Evolutionary conservation across 208 protist genomes (phyloP).

Genomic region (Leishmania tarentolae): DNA sequence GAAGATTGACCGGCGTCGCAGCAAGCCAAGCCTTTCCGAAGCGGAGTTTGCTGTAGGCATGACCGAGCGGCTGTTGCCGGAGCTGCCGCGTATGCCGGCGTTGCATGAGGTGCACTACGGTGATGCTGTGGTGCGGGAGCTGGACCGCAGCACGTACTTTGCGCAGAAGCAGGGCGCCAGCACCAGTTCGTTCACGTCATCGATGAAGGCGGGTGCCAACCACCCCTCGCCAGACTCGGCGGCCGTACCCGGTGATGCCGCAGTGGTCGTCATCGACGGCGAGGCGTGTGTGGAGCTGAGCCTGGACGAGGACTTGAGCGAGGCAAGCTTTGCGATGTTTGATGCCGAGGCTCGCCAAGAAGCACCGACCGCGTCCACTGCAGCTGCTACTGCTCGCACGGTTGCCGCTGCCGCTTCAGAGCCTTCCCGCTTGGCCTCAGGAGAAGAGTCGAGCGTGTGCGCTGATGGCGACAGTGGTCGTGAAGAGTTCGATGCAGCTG

Average conservation of each 20-base stretch:
- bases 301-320: slow-evolving; percentile 21
- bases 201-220: neutral
- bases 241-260: neutral
- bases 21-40: slow-evolving; percentile 63
- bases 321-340: slow-evolving; percentile 19
- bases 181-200: neutral
- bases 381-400: neutral
- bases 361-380: neutral
- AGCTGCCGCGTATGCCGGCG: slow-evolving; percentile 66
- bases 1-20: slow-evolving; percentile 74
- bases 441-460: no score
- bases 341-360: slow-evolving; percentile 20
- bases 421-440: neutral
- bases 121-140: slow-evolving; percentile 74
- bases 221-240: neutral
- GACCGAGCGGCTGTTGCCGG: slow-evolving; percentile 79
- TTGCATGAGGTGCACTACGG: slow-evolving; percentile 88
- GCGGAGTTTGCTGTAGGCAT: slow-evolving; percentile 76
- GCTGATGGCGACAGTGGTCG: neutral
- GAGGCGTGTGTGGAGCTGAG: slow-evolving; percentile 20
- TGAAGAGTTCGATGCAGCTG: neutral
- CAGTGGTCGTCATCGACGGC: slow-evolving; percentile 17
- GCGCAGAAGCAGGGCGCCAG: neutral
- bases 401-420: neutral
- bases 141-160: slow-evolving; percentile 69